phyloP scores from a whole-genome alignment of 345 rosid genomes.

The Ceriops zippeliana region DNA sequence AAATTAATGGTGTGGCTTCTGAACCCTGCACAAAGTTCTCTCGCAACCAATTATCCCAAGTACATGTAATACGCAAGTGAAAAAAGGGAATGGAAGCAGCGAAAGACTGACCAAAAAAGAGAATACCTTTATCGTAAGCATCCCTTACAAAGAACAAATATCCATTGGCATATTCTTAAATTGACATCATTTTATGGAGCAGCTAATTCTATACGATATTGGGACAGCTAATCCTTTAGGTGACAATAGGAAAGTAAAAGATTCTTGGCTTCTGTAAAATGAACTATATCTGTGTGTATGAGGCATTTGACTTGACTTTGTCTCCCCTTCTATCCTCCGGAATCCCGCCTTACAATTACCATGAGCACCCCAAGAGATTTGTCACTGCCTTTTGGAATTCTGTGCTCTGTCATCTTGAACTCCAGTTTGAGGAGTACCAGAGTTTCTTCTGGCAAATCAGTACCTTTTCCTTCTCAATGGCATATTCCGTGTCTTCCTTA shows the following conservation, averaged over 20 bases:
- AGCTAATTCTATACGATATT: no score
- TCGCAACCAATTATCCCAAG: background rate
- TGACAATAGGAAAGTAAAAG: no score
- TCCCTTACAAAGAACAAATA: no score
- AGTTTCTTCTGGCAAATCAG: constrained; percentile 88
- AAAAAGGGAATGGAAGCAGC: background rate
- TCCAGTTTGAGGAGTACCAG: constrained; percentile 62
- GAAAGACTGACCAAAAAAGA: no score
- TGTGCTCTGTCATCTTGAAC: constrained; percentile 28
- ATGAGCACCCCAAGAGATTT: background rate
- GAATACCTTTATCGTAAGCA: no score
- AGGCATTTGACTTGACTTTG: constrained; percentile 9
- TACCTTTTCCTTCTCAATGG: constrained; percentile 66
- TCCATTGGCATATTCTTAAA: no score
- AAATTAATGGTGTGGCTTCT: background rate
- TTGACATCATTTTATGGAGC: no score
- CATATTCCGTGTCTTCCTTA: constrained; percentile 62
- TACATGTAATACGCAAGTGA: background rate
- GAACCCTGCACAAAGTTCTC: background rate
- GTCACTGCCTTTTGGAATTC: background rate
- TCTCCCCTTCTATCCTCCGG: background rate
- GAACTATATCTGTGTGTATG: background rate
- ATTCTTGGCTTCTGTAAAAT: no score
- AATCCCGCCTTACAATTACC: background rate
- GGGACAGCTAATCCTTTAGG: no score